Evolutionary conservation across 768 basidiomycete genomes (phyloP).

Genomic region (Hortiboletus campestris): DNA sequence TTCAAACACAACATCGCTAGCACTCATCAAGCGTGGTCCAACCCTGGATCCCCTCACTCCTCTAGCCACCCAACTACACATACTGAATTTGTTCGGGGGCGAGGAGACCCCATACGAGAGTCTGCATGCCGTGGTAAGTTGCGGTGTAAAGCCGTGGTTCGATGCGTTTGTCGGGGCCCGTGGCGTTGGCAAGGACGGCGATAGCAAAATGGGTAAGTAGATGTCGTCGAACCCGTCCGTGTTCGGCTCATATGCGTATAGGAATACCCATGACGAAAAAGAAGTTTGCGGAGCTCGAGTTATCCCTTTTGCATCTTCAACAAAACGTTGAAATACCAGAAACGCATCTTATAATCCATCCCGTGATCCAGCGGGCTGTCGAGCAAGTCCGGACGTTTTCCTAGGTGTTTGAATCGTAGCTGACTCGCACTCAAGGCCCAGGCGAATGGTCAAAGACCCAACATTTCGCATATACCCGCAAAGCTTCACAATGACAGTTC

Average conservation of each 20-base stretch:
- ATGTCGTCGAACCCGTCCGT: slow-evolving; percentile 1
- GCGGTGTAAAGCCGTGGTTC: slow-evolving; percentile 96
- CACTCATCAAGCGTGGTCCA: slow-evolving; percentile 89
- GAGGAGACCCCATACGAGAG: slow-evolving; percentile 94
- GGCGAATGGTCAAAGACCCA: slow-evolving; percentile 58
- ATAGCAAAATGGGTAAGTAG: slow-evolving; percentile 74
- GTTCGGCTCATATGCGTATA: slow-evolving; percentile 21
- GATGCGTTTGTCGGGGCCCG: slow-evolving; percentile 94
- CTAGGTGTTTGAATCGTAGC: slow-evolving; percentile 30
- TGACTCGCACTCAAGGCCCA: slow-evolving; percentile 37
- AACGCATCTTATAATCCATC: slow-evolving; percentile 90
- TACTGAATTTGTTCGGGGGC: slow-evolving; percentile 87
- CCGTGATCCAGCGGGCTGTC: slow-evolving; percentile 82
- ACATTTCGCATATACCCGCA: slow-evolving; percentile 68
- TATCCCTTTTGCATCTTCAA: slow-evolving; percentile 91
- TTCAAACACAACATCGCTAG: slow-evolving; percentile 80
- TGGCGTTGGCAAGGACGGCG: slow-evolving; percentile 69
- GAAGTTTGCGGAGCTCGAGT: slow-evolving; percentile 97
- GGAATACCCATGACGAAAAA: slow-evolving; percentile 98
- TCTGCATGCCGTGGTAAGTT: slow-evolving; percentile 91
- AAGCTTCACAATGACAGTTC: slow-evolving; percentile 80
- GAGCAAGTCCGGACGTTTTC: slow-evolving; percentile 49
- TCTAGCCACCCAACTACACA: slow-evolving; percentile 82
- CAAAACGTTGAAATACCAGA: slow-evolving; percentile 99
- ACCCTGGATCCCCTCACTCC: slow-evolving; percentile 79